Base-by-base conservation (phyloP, 441 rosid species). In the Manihot esculenta region DNA sequence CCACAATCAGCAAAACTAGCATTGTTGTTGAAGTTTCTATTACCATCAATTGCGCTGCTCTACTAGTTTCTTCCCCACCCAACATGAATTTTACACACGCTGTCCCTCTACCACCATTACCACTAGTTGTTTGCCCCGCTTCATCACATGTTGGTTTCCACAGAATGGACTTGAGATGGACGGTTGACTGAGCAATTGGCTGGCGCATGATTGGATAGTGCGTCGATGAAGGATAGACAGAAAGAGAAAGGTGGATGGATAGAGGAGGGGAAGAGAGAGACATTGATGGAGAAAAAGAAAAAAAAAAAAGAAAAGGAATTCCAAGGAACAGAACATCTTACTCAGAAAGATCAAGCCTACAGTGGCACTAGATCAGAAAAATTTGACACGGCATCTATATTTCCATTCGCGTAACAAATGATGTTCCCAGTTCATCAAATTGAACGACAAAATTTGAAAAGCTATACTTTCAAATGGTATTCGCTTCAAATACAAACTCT, bases 31-130 rank as follows among this genome's bases (percentile, higher is more conserved):
- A 62, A 67, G 84, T 77, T 84, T 77, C 87, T 85, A 87, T 72
- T 80, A 67, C 78, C 81, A 73, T 63, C 80, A 75, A 66, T 78
- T 73, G 80, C 68, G 82, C 89, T 69, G 72, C 84, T 77, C 82
- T 85, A 81, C 72, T 77, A 74, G 77, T 73, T 59, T 66, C 96
- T 80, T 89, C 96, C 82, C 91, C 95, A 64, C 88, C 90, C 84
- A 94, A 82, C 87, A 90, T 69, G 89, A 94, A 94, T 80, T 90
- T 94, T 77, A 94, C 99, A 70, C 97, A 91, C 7, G 91, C 78
- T 7, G 84, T 81, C 59, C 87, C 84, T 71, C 81, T 81, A 71
- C 88, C 73, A 62, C 84, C 89, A 26, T 80, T 81, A 51, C 81
- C 69, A 7, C 78, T 70, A 0, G 70, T 50, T 57, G 53, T 74